phyloP scores from a whole-genome alignment of 108 stramenopile species.

The Pinguiococcus pyrenoidosus region DNA sequence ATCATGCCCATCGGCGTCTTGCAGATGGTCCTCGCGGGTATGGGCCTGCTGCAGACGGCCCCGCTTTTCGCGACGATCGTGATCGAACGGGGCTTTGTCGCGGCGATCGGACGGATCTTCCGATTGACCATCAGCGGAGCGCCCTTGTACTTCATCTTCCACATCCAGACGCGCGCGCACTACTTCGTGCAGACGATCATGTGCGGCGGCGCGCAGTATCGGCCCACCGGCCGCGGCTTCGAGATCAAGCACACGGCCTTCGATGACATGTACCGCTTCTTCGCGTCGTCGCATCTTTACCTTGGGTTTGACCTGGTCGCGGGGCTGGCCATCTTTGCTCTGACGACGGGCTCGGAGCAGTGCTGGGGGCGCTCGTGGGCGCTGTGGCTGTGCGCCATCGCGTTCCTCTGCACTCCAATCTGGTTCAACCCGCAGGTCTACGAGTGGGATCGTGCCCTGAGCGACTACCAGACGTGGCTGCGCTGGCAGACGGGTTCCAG shows the following conservation, averaged over 20 bases:
- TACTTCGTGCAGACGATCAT: constrained; percentile 95
- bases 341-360: constrained; percentile 68
- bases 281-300: constrained; percentile 89
- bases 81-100: too few relatives aligned
- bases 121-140: constrained; percentile 93
- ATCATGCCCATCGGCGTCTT: constrained; percentile 87
- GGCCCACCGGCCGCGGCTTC: constrained; percentile 95
- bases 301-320: constrained; percentile 83
- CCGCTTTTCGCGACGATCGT: constrained; percentile 82
- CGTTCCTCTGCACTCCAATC: constrained; percentile 92
- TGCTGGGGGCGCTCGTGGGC: constrained; percentile 94
- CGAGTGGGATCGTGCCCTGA: constrained; percentile 71
- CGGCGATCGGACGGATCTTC: too few relatives aligned
- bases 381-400: constrained; percentile 79
- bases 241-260: constrained; percentile 88
- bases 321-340: constrained; percentile 70
- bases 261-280: constrained; percentile 90
- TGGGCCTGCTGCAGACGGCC: constrained; percentile 50
- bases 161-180: constrained; percentile 92
- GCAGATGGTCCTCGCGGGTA: constrained; percentile 79
- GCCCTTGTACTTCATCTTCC: constrained; percentile 97
- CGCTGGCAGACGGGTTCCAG: constrained; percentile 56
- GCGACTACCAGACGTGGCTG: constrained; percentile 66
- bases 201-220: constrained; percentile 92
- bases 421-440: constrained; percentile 99